Percentiles rank a stretch among this genome's conserved stretches.
phyloP scores from a whole-genome alignment of 169 alveolate species.

The Cytauxzoon felis region DNA sequence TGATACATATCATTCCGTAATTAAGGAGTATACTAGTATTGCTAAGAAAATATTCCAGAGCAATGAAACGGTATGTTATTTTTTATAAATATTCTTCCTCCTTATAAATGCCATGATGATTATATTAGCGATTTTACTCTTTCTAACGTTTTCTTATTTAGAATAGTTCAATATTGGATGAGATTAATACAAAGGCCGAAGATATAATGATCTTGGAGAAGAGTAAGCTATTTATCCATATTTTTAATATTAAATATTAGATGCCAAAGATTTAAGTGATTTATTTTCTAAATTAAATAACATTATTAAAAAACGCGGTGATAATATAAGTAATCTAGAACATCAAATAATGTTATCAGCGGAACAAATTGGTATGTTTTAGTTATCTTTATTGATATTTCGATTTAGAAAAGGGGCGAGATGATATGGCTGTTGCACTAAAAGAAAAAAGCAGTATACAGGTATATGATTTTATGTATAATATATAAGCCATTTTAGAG shows the following conservation, averaged over 20 bases:
- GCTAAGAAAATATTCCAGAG: slow-evolving; percentile 20
- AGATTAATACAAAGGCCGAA: slow-evolving; percentile 34
- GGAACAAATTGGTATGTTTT: slow-evolving; percentile 38
- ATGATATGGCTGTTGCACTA: slow-evolving; percentile 25
- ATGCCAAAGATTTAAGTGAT: slow-evolving; percentile 51
- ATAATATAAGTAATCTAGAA: slow-evolving; percentile 50
- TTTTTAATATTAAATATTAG: background rate
- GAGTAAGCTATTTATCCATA: background rate
- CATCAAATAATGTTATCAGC: slow-evolving; percentile 53
- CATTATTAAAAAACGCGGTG: slow-evolving; percentile 57
- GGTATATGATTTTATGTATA: background rate
- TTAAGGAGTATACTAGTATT: slow-evolving; percentile 47
- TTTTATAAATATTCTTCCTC: too few species aligned
- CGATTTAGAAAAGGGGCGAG: slow-evolving; percentile 46
- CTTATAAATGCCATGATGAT: too few species aligned
- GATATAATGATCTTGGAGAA: slow-evolving; percentile 41
- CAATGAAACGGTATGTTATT: background rate
- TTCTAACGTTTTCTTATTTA: too few species aligned
- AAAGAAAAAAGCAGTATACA: background rate
- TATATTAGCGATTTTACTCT: too few species aligned
- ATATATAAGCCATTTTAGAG: slow-evolving; percentile 5
- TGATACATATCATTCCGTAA: slow-evolving; percentile 58
- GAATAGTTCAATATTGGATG: too few species aligned
- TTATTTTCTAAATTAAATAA: slow-evolving; percentile 41
- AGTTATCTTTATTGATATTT: background rate